phyloP scores from a whole-genome alignment of 1,139 yeast genomes.

The Yamadazyma siamensis region DNA sequence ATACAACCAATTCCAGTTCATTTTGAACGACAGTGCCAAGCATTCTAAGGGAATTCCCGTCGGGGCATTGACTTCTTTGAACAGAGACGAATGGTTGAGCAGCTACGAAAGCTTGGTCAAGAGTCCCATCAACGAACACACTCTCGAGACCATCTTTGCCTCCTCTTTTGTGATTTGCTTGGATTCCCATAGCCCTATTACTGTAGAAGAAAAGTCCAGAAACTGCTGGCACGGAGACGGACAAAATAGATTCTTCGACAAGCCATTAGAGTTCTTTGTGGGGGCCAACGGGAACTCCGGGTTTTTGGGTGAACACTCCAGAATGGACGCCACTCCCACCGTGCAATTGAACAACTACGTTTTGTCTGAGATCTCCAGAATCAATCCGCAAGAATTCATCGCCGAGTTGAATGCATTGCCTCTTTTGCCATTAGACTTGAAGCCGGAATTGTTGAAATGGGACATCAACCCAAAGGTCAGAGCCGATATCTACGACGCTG shows the following conservation, averaged over 20 bases:
- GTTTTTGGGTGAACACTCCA: conserved; percentile 93
- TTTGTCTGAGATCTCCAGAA: conserved; percentile 52
- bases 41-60: conserved; percentile 50
- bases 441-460: conserved; percentile 30
- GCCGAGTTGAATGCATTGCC: conserved; percentile 23
- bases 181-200: conserved; percentile 70
- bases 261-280: conserved; percentile 83
- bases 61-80: conserved; percentile 79
- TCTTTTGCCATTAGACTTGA: conserved; percentile 9
- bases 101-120: conserved; percentile 57
- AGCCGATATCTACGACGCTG: conserved; percentile 53
- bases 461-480: conserved; percentile 53
- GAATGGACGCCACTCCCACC: conserved; percentile 98
- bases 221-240: conserved; percentile 97
- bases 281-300: conserved; percentile 86
- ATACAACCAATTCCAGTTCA: conserved; percentile 60
- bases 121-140: conserved; percentile 54
- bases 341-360: conserved; percentile 81
- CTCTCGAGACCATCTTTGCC: conserved; percentile 68
- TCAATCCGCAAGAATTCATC: conserved; percentile 32
- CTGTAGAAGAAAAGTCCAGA: conserved; percentile 82
- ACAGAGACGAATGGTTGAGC: conserved; percentile 79
- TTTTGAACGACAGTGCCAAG: conserved; percentile 46
- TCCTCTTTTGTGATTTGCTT: conserved; percentile 79
- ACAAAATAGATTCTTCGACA: conserved; percentile 84